Conservation (phyloP, 495 filamentous ascomycete species). For the Tirmania nivea region DNA sequence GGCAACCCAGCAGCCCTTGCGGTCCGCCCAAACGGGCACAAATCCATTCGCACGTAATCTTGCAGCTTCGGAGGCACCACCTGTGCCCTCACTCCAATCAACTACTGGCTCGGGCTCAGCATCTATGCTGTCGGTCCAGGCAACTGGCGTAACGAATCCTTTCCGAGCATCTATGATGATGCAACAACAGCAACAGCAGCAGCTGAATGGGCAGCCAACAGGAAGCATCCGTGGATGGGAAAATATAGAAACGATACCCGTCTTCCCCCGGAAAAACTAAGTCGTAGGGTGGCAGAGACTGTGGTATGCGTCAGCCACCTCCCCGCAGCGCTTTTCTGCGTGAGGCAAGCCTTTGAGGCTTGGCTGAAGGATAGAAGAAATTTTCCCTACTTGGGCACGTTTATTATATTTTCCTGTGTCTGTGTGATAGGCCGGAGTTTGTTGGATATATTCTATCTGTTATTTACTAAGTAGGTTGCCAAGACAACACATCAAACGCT, state of each 20-base stretch:
- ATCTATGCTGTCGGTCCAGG: neutral
- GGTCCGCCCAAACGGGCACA: conserved; percentile 42
- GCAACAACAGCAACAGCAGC: conserved; percentile 31
- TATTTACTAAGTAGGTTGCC: too few species aligned
- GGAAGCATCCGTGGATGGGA: conserved; percentile 73
- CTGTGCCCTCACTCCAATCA: conserved; percentile 13
- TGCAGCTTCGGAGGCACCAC: conserved; percentile 16
- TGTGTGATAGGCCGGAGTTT: too few species aligned
- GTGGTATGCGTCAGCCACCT: too few species aligned
- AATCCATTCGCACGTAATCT: conserved; percentile 43
- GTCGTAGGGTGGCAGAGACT: too few species aligned
- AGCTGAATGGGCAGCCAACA: conserved; percentile 13
- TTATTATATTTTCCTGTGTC: too few species aligned
- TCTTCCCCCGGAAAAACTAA: conserved; percentile 45
- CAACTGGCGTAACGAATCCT: conserved; percentile 82
- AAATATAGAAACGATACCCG: conserved; percentile 52
- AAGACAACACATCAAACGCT: too few species aligned
- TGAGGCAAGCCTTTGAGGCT: too few species aligned
- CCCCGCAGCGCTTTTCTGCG: too few species aligned
- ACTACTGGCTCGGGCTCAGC: neutral
- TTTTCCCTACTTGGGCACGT: too few species aligned
- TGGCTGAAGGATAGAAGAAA: too few species aligned
- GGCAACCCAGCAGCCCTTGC: conserved; percentile 24
- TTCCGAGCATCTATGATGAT: conserved; percentile 68
- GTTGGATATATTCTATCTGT: too few species aligned